Conservation (phyloP, 345 rosid species). For the Murraya paniculata region DNA sequence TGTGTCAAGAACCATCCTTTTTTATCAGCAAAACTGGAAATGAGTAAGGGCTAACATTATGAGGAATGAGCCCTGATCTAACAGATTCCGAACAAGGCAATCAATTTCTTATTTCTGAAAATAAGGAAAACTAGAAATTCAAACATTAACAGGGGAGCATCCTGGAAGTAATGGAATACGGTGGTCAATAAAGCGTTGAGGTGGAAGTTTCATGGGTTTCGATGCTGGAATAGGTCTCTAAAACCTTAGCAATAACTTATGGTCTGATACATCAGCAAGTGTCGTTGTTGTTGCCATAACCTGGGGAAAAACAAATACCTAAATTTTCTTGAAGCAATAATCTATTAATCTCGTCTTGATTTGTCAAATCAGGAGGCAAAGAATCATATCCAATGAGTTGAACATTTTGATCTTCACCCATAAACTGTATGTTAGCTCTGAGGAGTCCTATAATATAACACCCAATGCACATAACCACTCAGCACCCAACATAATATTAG, state of each 20-base stretch:
- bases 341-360: not conserved
- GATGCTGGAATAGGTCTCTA: not conserved
- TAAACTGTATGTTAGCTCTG: not conserved
- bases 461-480: not conserved
- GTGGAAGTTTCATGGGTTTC: too few species aligned
- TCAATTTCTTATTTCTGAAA: too few species aligned
- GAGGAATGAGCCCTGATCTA: too few species aligned
- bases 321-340: not conserved
- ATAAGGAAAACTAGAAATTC: too few species aligned
- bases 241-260: not conserved
- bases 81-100: too few species aligned
- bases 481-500: not conserved
- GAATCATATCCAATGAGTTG: not conserved
- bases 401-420: not conserved
- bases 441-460: not conserved
- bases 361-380: not conserved
- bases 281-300: not conserved
- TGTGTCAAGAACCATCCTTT: too few species aligned
- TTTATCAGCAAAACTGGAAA: too few species aligned
- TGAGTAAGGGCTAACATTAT: too few species aligned
- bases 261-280: not conserved
- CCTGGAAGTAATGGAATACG: too few species aligned
- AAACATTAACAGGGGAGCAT: too few species aligned
- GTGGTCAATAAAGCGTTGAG: too few species aligned
- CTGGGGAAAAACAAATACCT: not conserved